phyloP scores from a whole-genome alignment of 495 filamentous ascomycete species.

The Staphylotrichum tortipilum region DNA sequence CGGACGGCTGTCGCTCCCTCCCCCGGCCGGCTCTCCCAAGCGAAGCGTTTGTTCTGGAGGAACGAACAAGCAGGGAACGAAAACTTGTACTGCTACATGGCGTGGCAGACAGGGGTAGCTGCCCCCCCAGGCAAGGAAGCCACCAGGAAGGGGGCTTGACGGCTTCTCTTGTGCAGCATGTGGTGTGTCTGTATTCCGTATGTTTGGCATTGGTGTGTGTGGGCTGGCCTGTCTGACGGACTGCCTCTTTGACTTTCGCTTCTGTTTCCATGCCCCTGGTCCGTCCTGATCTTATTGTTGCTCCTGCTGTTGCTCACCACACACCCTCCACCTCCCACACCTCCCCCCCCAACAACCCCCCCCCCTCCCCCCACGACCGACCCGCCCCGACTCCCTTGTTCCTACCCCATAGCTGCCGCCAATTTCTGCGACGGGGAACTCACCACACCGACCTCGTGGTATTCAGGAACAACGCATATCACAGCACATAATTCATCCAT shows the following conservation, averaged over 20 bases:
- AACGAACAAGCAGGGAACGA: not conserved
- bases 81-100: too few relatives aligned
- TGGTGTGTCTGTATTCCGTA: too few relatives aligned
- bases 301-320: slow-evolving; percentile 9
- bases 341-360: slow-evolving; percentile 14
- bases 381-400: slow-evolving; percentile 15
- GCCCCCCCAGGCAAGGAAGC: not conserved
- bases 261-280: slow-evolving; percentile 6
- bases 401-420: slow-evolving; percentile 10
- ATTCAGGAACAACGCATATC: slow-evolving; percentile 6
- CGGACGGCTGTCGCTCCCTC: too few relatives aligned
- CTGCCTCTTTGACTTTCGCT: slow-evolving; percentile 16
- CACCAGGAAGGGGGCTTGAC: too few relatives aligned
- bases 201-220: too few relatives aligned
- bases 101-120: not conserved
- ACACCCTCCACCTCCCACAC: too few relatives aligned
- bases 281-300: too few relatives aligned
- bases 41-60: not conserved
- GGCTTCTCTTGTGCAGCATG: slow-evolving; percentile 2
- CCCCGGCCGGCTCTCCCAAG: too few relatives aligned
- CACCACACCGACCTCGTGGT: slow-evolving; percentile 12
- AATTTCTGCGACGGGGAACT: slow-evolving; percentile 12
- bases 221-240: too few relatives aligned
- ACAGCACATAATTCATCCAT: slow-evolving; percentile 24
- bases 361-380: slow-evolving; percentile 14